Conservation (phyloP, 169 alveolate genomes). For the Theileria annulata region DNA sequence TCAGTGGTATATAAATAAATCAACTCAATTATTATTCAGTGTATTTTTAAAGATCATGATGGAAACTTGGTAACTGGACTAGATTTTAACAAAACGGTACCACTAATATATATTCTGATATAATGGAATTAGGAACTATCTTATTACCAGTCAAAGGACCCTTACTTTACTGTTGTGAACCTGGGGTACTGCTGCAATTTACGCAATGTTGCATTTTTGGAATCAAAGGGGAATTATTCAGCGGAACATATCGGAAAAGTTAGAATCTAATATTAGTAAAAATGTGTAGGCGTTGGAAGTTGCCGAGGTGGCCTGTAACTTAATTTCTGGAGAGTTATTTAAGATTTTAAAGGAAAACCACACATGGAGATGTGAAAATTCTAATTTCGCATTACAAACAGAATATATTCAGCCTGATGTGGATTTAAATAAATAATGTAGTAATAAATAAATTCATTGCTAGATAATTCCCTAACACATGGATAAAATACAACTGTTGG, state of each 20-base stretch:
- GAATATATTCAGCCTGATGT: slow-evolving; percentile 20
- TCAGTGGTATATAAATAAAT: slow-evolving; percentile 32
- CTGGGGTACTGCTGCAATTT: slow-evolving; percentile 55
- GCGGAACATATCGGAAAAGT: background rate
- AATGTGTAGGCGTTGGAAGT: slow-evolving; percentile 28
- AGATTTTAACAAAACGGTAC: slow-evolving; percentile 35
- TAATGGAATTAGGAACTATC: slow-evolving; percentile 25
- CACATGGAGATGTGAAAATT: slow-evolving; percentile 32
- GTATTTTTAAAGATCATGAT: slow-evolving; percentile 15
- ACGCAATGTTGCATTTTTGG: slow-evolving; percentile 23
- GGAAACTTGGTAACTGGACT: slow-evolving; percentile 27
- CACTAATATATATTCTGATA: background rate
- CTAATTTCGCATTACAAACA: slow-evolving; percentile 21
- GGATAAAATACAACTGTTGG: too few species aligned
- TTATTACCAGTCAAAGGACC: slow-evolving; percentile 33
- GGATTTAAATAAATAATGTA: slow-evolving; percentile 3
- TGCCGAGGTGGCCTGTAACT: slow-evolving; percentile 53
- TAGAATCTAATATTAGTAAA: background rate
- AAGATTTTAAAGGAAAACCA: slow-evolving; percentile 7
- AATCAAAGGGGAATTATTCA: slow-evolving; percentile 32
- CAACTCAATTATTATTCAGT: slow-evolving; percentile 18
- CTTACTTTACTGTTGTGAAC: slow-evolving; percentile 47
- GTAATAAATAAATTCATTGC: background rate
- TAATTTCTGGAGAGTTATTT: slow-evolving; percentile 31
- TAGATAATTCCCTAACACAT: background rate